Percentiles rank a stretch among this genome's conserved stretches.
Conservation (phyloP, 164 flowering plant species). For the Stephania cephalantha region DNA sequence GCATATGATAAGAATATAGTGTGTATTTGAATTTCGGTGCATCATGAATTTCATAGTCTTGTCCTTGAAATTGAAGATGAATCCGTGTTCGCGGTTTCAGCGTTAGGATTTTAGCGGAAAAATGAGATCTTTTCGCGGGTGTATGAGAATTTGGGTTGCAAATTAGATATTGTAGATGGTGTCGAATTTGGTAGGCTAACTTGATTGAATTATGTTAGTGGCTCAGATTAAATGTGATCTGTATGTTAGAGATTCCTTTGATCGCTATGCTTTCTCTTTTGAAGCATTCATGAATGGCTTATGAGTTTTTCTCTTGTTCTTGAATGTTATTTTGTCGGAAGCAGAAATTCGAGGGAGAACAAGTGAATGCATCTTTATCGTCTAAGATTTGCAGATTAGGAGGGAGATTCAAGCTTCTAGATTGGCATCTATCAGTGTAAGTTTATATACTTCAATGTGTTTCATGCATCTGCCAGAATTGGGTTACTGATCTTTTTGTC, state of each 20-base stretch:
- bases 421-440: constrained; percentile 45
- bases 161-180: no score
- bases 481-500: constrained; percentile 1
- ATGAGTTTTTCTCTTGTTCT: not conserved
- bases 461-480: not conserved
- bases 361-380: constrained; percentile 29
- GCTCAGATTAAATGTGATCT: not conserved
- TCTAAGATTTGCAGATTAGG: constrained; percentile 43
- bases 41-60: no score
- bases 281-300: not conserved
- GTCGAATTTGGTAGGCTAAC: not conserved
- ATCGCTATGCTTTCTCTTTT: not conserved
- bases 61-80: no score
- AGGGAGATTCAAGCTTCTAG: constrained; percentile 66
- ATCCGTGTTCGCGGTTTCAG: no score
- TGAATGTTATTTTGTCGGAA: not conserved
- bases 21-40: no score
- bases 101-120: no score
- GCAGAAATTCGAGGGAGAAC: constrained; percentile 23
- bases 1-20: no score
- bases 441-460: constrained; percentile 8
- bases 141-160: not conserved
- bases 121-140: not conserved
- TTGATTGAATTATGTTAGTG: no score
- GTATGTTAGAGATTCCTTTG: not conserved